Evolutionary conservation across 176 grass and related monocot species (phyloP).

Genomic region (Triticum timopheevii): DNA sequence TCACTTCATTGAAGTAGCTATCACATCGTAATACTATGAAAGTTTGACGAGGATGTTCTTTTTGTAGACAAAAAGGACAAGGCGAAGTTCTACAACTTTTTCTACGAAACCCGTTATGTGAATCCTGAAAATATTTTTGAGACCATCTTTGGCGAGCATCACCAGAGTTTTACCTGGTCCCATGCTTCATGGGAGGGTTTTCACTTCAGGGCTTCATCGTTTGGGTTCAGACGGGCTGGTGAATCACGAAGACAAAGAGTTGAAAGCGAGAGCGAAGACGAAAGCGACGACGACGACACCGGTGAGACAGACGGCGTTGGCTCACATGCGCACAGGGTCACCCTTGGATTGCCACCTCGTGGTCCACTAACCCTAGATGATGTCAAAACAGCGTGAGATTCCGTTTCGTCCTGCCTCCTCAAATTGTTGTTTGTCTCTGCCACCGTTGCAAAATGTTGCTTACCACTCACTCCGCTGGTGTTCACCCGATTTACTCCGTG

Average conservation of each 20-base stretch:
- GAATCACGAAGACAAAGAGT: conserved; percentile 42
- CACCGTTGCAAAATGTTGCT: not conserved
- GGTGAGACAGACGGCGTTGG: conserved; percentile 40
- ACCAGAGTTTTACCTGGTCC: conserved; percentile 60
- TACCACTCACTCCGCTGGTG: not conserved
- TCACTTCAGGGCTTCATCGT: conserved; percentile 39
- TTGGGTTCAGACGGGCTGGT: conserved; percentile 44
- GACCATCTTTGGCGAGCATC: conserved; percentile 38
- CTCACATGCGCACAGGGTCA: conserved; percentile 58
- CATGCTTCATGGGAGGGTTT: conserved; percentile 62
- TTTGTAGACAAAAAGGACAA: conserved; percentile 53
- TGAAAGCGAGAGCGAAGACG: conserved; percentile 49
- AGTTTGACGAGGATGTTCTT: not conserved
- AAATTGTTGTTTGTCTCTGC: conserved; percentile 3
- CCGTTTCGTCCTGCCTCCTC: not conserved
- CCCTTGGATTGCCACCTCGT: conserved; percentile 57
- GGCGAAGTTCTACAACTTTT: conserved; percentile 45
- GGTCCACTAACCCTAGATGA: conserved; percentile 70
- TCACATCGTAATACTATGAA: not conserved
- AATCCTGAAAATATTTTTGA: conserved; percentile 72
- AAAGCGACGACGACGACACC: conserved; percentile 44
- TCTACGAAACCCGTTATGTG: conserved; percentile 49
- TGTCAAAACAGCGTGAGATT: conserved; percentile 82
- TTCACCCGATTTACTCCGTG: conserved; percentile 30
- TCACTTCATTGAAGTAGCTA: not conserved